phyloP scores from a whole-genome alignment of 768 basidiomycete species.

The Leccinum disarticulatum region DNA sequence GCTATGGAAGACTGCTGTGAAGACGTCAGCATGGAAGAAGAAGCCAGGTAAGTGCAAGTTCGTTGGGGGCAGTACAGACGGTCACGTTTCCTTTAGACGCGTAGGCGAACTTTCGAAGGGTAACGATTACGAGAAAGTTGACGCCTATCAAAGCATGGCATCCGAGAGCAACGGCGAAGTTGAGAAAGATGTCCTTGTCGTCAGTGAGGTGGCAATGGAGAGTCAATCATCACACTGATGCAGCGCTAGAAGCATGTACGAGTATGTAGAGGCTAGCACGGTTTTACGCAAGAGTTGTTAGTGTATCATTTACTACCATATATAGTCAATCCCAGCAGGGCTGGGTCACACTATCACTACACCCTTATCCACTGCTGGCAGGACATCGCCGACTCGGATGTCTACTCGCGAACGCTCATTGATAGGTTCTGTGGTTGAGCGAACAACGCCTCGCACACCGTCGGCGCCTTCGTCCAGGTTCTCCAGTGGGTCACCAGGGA shows the following conservation, averaged over 20 bases:
- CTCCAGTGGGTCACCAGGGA: constrained; percentile 18
- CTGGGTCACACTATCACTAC: not conserved
- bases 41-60: not conserved
- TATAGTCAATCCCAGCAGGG: not conserved
- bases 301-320: not conserved
- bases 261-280: not conserved
- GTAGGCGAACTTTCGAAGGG: not conserved
- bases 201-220: not conserved
- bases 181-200: not conserved
- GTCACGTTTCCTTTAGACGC: not conserved
- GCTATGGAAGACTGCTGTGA: constrained; percentile 14
- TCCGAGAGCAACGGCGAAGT: not conserved
- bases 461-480: constrained; percentile 26
- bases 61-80: constrained; percentile 11
- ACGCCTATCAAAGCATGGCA: not conserved
- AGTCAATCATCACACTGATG: constrained; percentile 2
- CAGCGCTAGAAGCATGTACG: not conserved
- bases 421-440: constrained; percentile 49
- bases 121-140: constrained; percentile 14
- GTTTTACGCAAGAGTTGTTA: not conserved
- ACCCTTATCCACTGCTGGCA: not conserved
- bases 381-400: constrained; percentile 7
- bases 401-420: constrained; percentile 28
- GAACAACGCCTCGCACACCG: constrained; percentile 30
- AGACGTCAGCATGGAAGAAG: not conserved